Evolutionary conservation across 495 filamentous ascomycete species (phyloP), one percentile per base, ranked within the genome.

Genomic region (Pyrenula massariospora): DNA sequence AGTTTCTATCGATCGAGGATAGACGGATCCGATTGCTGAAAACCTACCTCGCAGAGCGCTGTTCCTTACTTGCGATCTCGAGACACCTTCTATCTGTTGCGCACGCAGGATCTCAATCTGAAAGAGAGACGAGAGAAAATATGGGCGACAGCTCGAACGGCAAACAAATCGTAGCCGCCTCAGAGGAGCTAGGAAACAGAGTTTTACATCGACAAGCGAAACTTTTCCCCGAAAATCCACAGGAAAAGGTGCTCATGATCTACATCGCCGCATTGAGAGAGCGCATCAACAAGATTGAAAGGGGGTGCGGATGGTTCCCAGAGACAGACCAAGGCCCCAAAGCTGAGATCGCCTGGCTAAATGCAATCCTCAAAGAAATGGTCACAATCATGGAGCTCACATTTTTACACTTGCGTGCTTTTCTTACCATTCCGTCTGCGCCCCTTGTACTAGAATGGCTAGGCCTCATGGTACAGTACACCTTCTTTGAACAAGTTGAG

Each of bases 401-500:
- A 48, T 89, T 94, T 57, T 75, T 87, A 48, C 73, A 85, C 22
- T 63, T 92, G 50, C 84, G 87, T 49, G 66, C 76, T 3, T 74
- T 73, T 2, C 62, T 69, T 2, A 73, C 73, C 42, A 66, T 82
- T 20, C 78, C 84, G n/a, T 77, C 80, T 15, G 73, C 80, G 1
- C 70, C 74, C 12, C 68, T 83, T 12, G 62, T 94, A 5, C 66
- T 86, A 5, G 70, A 78, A 54, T 96, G 91, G 91, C 88, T 91
- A 54, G 67, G 75, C 8, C 66, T 95, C 23, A 82, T 91, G 77
- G 65, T 66, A 23, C 73, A 80, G 1, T 81, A 78, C 63, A 67
- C 66, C 53, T 93, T 91, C 62, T 70, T 91, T 56, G 78, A 86
- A 25, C 63, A 68, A 19, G 68, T 86, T 19, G 66, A 76, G 57